These are phyloP conservation scores for Melanomma pulvis-pyrius DNA, from an alignment of 495 filamentous ascomycete genomes.

Conservation along the genomic window DNA sequence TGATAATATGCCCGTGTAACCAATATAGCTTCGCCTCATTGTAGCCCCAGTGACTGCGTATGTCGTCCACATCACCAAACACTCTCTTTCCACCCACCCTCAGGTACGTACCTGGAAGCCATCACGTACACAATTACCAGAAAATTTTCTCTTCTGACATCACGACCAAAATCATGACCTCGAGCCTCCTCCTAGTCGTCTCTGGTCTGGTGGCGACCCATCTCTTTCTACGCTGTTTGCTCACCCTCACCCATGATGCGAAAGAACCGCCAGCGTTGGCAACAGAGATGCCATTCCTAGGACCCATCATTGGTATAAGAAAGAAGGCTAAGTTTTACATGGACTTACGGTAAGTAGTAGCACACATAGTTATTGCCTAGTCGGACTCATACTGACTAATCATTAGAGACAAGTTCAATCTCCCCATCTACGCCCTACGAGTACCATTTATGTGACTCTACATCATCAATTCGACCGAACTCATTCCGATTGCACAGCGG, in stretches of 20 bases:
- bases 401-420: constrained; percentile 21
- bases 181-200: background rate
- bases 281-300: constrained; percentile 22
- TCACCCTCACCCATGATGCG: constrained; percentile 17
- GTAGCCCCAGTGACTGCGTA: too few relatives aligned
- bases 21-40: too few relatives aligned
- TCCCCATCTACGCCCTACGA: constrained; percentile 45
- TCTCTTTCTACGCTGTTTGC: constrained; percentile 16
- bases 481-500: constrained; percentile 45
- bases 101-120: too few relatives aligned
- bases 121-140: background rate
- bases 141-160: background rate
- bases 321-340: constrained; percentile 26
- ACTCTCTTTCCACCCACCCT: too few relatives aligned
- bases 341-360: constrained; percentile 14
- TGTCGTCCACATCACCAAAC: too few relatives aligned
- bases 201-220: constrained; percentile 1
- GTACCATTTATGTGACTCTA: constrained; percentile 48
- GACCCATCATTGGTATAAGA: constrained; percentile 26
- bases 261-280: constrained; percentile 16
- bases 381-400: background rate
- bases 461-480: constrained; percentile 43
- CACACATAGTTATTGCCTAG: background rate
- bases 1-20: too few relatives aligned
- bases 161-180: constrained; percentile 4